phyloP scores from a whole-genome alignment of 495 filamentous ascomycete species.

The Neurospora intermedia region DNA sequence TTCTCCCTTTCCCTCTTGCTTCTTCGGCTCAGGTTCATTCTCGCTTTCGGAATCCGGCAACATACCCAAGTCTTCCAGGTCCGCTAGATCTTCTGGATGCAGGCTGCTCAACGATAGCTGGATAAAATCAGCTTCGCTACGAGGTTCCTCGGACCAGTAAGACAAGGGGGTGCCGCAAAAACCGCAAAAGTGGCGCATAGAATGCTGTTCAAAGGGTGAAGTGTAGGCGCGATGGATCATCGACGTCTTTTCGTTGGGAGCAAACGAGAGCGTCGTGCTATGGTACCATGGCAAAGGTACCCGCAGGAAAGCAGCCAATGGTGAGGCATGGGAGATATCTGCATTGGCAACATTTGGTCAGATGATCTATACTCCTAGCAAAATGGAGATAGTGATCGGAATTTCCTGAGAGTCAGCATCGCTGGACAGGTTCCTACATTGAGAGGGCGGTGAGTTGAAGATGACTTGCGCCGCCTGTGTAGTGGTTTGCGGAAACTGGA shows the following conservation, averaged over 20 bases:
- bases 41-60: constrained; percentile 37
- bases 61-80: constrained; percentile 57
- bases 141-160: constrained; percentile 66
- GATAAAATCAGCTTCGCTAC: constrained; percentile 61
- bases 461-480: constrained; percentile 47
- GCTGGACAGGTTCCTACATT: constrained; percentile 43
- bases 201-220: constrained; percentile 43
- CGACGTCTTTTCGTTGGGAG: constrained; percentile 62
- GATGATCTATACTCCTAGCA: not conserved
- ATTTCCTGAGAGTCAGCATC: not conserved
- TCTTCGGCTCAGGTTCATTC: constrained; percentile 23
- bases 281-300: constrained; percentile 69
- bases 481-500: constrained; percentile 51
- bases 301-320: constrained; percentile 66
- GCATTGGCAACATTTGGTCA: not conserved
- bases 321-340: constrained; percentile 54
- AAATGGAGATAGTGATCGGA: not conserved
- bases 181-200: constrained; percentile 74
- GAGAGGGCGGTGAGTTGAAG: constrained; percentile 53
- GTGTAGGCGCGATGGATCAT: constrained; percentile 65
- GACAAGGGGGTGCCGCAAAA: constrained; percentile 77
- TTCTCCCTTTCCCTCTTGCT: constrained; percentile 10
- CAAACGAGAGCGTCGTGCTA: constrained; percentile 58
- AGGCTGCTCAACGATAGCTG: constrained; percentile 65
- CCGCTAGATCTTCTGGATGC: constrained; percentile 49